Percentiles rank a stretch among this genome's conserved stretches.
Evolutionary conservation across 1,284 basidiomycete species (phyloP).

Genomic region (Phellopilus nigrolimitatus): DNA sequence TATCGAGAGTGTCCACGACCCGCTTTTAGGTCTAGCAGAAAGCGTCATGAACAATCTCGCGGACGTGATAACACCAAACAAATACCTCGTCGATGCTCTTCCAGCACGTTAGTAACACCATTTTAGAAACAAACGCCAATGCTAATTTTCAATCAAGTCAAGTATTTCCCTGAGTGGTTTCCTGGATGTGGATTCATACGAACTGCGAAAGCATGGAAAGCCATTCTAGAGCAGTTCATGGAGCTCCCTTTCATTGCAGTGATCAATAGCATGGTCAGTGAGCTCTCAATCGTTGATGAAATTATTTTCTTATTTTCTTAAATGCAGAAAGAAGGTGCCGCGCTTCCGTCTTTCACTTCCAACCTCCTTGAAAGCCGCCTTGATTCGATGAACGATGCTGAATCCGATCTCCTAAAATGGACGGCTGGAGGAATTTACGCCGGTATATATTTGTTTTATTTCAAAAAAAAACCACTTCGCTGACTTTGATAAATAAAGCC

Average conservation of each 20-base stretch:
- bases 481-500: conserved; percentile 22
- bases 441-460: conserved; percentile 1
- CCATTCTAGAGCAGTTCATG: not conserved
- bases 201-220: conserved; percentile 16
- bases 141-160: conserved; percentile 18
- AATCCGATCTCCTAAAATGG: conserved; percentile 6
- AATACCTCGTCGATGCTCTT: conserved; percentile 10
- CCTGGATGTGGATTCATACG: conserved; percentile 18
- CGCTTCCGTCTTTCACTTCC: conserved; percentile 3
- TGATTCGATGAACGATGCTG: not conserved
- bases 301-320: not conserved
- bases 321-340: conserved; percentile 2
- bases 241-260: not conserved
- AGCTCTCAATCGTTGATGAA: not conserved
- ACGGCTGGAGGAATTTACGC: conserved; percentile 7
- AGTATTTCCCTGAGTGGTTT: conserved; percentile 18
- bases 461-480: not conserved
- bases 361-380: conserved; percentile 4
- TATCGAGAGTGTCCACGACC: conserved; percentile 12
- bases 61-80: conserved; percentile 5
- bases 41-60: conserved; percentile 5
- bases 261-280: not conserved
- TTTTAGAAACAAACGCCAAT: not conserved
- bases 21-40: conserved; percentile 9
- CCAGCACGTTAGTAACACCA: conserved; percentile 14